phyloP scores from a whole-genome alignment of 1,284 basidiomycete species.

The Trametes sp. region DNA sequence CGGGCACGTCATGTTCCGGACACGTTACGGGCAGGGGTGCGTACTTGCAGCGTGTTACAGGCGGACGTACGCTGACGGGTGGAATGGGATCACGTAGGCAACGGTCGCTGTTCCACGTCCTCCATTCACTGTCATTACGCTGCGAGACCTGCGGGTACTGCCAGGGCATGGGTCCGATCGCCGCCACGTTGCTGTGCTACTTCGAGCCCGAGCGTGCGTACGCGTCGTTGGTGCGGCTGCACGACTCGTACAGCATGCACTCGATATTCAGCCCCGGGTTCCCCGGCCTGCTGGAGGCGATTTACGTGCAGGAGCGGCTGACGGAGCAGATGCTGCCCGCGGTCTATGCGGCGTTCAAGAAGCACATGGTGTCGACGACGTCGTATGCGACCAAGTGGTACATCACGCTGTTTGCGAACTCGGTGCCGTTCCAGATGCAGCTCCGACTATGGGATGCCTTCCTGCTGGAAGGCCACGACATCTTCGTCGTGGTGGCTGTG shows the following conservation, averaged over 20 bases:
- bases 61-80: slow-evolving; percentile 16
- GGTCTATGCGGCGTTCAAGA: slow-evolving; percentile 86
- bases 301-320: slow-evolving; percentile 93
- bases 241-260: slow-evolving; percentile 91
- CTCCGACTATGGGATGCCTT: slow-evolving; percentile 95
- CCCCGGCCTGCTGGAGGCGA: slow-evolving; percentile 92
- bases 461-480: slow-evolving; percentile 89
- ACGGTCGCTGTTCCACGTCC: slow-evolving; percentile 92
- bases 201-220: slow-evolving; percentile 91
- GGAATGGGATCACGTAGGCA: slow-evolving; percentile 61
- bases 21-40: slow-evolving; percentile 93
- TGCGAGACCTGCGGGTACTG: slow-evolving; percentile 95
- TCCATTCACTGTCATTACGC: slow-evolving; percentile 89
- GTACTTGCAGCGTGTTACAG: slow-evolving; percentile 39
- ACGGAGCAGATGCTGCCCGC: slow-evolving; percentile 87
- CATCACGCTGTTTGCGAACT: slow-evolving; percentile 96
- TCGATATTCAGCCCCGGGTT: slow-evolving; percentile 93
- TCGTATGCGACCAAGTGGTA: slow-evolving; percentile 99
- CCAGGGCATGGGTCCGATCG: slow-evolving; percentile 99
- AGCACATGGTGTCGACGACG: slow-evolving; percentile 90
- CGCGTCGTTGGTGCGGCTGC: slow-evolving; percentile 82
- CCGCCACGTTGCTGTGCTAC: slow-evolving; percentile 94
- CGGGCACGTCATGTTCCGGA: slow-evolving; percentile 94
- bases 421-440: slow-evolving; percentile 96
- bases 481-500: slow-evolving; percentile 85